Conservation (phyloP, 2,329 filamentous ascomycete species). For the Microdochium nivale region DNA sequence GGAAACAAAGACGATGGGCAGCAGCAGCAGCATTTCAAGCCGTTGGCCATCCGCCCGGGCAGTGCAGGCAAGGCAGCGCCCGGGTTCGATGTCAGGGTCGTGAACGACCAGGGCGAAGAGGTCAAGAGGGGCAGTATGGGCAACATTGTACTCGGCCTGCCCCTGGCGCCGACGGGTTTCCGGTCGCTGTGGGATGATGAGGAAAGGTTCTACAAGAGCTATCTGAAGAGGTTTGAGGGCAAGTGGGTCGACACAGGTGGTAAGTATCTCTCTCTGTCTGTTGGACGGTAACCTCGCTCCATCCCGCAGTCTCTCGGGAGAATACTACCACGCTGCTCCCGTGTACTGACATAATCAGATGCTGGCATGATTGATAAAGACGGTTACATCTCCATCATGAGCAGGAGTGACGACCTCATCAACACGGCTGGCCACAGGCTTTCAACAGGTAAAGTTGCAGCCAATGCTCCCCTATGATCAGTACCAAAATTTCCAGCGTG, state of each 20-base stretch:
- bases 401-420: constrained; percentile 73
- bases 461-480: no score
- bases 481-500: not conserved
- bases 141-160: constrained; percentile 79
- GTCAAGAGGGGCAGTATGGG: constrained; percentile 70
- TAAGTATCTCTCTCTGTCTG: constrained; percentile 5
- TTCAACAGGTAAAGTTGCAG: constrained; percentile 79
- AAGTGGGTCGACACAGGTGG: constrained; percentile 79
- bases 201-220: constrained; percentile 76
- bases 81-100: constrained; percentile 78
- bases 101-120: constrained; percentile 71
- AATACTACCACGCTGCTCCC: not conserved
- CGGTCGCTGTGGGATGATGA: constrained; percentile 81
- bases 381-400: constrained; percentile 57
- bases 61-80: constrained; percentile 88
- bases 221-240: constrained; percentile 72
- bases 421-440: constrained; percentile 93
- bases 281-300: not conserved
- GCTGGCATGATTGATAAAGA: constrained; percentile 77
- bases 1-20: not conserved
- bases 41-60: constrained; percentile 64
- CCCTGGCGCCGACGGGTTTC: constrained; percentile 78
- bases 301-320: no score
- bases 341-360: constrained; percentile 33
- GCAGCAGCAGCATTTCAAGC: constrained; percentile 15